Percentiles rank a stretch among this genome's conserved stretches.
phyloP scores from a whole-genome alignment of 2,329 filamentous ascomycete species.

The Cladosporium sp. region DNA sequence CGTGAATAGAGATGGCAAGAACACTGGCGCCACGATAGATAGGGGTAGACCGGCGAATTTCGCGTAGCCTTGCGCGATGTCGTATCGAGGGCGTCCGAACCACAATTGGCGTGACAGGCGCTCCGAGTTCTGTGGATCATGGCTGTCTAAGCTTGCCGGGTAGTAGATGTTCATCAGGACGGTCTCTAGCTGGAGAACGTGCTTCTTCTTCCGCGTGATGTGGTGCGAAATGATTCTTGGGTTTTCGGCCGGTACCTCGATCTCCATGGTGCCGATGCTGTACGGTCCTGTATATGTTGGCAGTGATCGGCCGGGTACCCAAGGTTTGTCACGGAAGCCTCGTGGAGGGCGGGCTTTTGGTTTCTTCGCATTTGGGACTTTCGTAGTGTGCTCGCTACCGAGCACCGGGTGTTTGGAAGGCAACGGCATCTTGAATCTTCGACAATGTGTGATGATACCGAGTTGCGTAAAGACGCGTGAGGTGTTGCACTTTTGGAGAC shows the following conservation, averaged over 20 bases:
- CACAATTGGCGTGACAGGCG: slow-evolving; percentile 59
- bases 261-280: slow-evolving; percentile 54
- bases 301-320: slow-evolving; percentile 46
- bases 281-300: slow-evolving; percentile 57
- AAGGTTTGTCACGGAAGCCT: slow-evolving; percentile 49
- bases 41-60: slow-evolving; percentile 56
- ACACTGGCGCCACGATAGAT: slow-evolving; percentile 52
- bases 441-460: not conserved
- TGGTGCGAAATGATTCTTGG: slow-evolving; percentile 50
- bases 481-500: not conserved
- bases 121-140: slow-evolving; percentile 27
- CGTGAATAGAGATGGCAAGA: slow-evolving; percentile 62
- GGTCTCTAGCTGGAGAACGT: slow-evolving; percentile 56
- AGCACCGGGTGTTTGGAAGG: slow-evolving; percentile 13
- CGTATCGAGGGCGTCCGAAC: slow-evolving; percentile 59
- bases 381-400: slow-evolving; percentile 13
- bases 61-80: slow-evolving; percentile 62
- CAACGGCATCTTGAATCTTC: not conserved
- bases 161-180: slow-evolving; percentile 68
- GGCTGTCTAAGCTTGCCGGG: slow-evolving; percentile 50
- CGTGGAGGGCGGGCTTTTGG: slow-evolving; percentile 50
- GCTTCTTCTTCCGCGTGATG: slow-evolving; percentile 50
- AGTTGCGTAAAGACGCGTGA: too few species aligned
- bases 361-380: slow-evolving; percentile 43
- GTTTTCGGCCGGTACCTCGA: slow-evolving; percentile 53